Evolutionary conservation across 73 alveolate species (phyloP).

Genomic region (Paraurostyla sp.): DNA sequence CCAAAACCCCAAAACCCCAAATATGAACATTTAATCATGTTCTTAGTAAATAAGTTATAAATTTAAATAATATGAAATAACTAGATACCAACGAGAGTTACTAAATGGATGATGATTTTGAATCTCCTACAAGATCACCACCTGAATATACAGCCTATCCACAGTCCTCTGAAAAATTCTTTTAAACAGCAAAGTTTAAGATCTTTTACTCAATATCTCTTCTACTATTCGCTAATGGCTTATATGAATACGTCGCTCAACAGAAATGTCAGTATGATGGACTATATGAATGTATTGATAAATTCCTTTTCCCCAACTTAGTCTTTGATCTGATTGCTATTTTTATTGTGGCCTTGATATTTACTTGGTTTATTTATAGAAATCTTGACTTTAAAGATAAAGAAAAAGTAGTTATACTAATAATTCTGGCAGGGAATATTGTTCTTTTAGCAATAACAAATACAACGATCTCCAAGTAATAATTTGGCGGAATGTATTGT

Average conservation of each 20-base stretch:
- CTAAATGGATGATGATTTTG: no score
- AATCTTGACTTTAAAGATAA: neutral
- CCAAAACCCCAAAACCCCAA: no score
- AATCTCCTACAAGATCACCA: no score
- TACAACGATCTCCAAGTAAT: neutral
- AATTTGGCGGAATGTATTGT: slow-evolving; percentile 25
- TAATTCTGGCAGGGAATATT: neutral
- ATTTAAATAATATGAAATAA: no score
- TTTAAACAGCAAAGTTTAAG: no score
- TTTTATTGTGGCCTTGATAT: neutral
- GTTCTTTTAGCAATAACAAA: neutral
- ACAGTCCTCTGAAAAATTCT: no score
- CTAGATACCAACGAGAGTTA: no score
- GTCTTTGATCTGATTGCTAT: neutral
- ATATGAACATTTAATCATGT: no score
- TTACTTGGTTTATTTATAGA: neutral
- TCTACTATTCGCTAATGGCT: no score
- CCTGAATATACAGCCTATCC: no score
- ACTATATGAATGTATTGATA: slow-evolving; percentile 9
- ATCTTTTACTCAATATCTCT: no score
- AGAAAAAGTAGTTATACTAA: neutral
- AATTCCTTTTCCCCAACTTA: slow-evolving; percentile 5
- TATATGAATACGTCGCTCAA: neutral
- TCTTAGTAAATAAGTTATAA: no score
- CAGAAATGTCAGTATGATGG: slow-evolving; percentile 24